phyloP scores from a whole-genome alignment of 1,284 basidiomycete genomes.

The Ustilago bromivora region DNA sequence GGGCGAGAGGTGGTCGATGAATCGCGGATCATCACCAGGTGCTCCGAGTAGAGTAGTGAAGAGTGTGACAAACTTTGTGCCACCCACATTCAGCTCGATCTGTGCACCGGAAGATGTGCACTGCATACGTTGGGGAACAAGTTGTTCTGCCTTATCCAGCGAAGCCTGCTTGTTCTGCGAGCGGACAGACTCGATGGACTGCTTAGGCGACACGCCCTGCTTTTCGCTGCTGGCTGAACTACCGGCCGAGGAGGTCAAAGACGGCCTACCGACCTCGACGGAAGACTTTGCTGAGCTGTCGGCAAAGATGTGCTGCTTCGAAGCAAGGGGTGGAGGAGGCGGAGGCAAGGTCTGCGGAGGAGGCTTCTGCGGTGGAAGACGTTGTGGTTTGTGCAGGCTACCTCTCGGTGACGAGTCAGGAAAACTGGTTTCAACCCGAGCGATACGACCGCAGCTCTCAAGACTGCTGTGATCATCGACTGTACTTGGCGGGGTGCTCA shows the following conservation, averaged over 20 bases:
- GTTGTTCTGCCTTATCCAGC: not conserved
- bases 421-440: not conserved
- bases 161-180: not conserved
- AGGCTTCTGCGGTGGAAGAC: constrained; percentile 45
- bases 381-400: constrained; percentile 12
- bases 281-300: not conserved
- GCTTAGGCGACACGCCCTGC: not conserved
- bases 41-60: constrained; percentile 23
- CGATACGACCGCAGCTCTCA: not conserved
- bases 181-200: not conserved
- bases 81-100: constrained; percentile 26
- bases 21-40: constrained; percentile 14
- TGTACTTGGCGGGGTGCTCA: constrained; percentile 10
- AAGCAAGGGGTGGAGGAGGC: constrained; percentile 16
- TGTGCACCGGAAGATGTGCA: not conserved
- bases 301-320: not conserved
- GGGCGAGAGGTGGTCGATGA: constrained; percentile 1
- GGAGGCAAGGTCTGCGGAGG: constrained; percentile 34
- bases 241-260: not conserved
- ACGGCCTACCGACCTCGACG: not conserved
- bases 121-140: too few relatives aligned
- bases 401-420: constrained; percentile 8
- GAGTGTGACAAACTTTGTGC: constrained; percentile 26
- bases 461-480: constrained; percentile 17
- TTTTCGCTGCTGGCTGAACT: not conserved